Evolutionary conservation across 2,329 filamentous ascomycete genomes (phyloP).

Genomic region (Aspergillus tubingensis): DNA sequence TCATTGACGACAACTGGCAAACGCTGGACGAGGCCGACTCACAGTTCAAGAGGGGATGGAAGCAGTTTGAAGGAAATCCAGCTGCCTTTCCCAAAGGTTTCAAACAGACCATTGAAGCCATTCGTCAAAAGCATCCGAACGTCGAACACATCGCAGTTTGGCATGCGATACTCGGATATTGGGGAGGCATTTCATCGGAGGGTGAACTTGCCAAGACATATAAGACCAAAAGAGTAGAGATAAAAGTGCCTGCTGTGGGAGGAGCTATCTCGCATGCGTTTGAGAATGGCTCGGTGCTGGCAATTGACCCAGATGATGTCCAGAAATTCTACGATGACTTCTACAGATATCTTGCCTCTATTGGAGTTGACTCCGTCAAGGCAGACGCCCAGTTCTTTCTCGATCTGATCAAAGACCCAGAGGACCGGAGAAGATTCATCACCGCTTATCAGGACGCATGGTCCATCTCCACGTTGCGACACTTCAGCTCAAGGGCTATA

Average conservation of each 20-base stretch:
- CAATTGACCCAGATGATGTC: slow-evolving; percentile 74
- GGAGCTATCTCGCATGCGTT: slow-evolving; percentile 37
- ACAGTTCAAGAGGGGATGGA: slow-evolving; percentile 64
- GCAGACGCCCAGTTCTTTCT: slow-evolving; percentile 91
- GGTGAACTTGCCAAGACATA: slow-evolving; percentile 77
- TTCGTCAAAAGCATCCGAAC: slow-evolving; percentile 68
- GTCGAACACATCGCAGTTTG: slow-evolving; percentile 88
- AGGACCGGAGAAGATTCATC: slow-evolving; percentile 70
- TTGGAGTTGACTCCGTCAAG: slow-evolving; percentile 84
- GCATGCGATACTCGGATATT: slow-evolving; percentile 87
- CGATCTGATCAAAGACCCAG: slow-evolving; percentile 70
- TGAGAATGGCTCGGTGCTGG: slow-evolving; percentile 61
- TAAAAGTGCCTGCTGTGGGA: slow-evolving; percentile 56
- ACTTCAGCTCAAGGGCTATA: slow-evolving; percentile 77
- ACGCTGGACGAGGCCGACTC: slow-evolving; percentile 62
- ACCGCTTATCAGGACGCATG: slow-evolving; percentile 82
- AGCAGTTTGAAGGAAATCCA: slow-evolving; percentile 81
- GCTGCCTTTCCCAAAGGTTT: slow-evolving; percentile 78
- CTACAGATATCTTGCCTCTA: slow-evolving; percentile 73
- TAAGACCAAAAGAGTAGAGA: slow-evolving; percentile 65
- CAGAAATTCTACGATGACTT: slow-evolving; percentile 84
- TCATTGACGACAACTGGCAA: slow-evolving; percentile 98
- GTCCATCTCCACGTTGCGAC: slow-evolving; percentile 72
- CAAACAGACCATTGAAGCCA: slow-evolving; percentile 67
- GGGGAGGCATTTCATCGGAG: slow-evolving; percentile 79